Percentiles rank a stretch among this genome's conserved stretches.
phyloP scores from a whole-genome alignment of 257 asterid species.

The Nicotiana tomentosiformis region DNA sequence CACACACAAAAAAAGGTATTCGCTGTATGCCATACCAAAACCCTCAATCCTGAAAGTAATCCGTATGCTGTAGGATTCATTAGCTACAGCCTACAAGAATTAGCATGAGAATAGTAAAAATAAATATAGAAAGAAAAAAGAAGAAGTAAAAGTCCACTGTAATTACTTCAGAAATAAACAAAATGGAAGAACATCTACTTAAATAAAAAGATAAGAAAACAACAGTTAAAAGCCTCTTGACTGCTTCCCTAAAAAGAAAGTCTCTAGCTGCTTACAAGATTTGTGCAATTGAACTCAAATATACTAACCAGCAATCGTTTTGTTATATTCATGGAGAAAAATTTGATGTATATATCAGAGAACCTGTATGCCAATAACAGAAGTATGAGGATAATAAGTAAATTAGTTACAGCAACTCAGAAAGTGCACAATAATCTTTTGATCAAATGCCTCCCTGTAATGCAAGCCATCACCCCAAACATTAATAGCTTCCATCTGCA shows the following conservation, averaged over 20 bases:
- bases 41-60: too few relatives aligned
- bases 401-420: background rate
- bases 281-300: background rate
- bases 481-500: background rate
- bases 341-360: background rate
- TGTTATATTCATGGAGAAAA: background rate
- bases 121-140: too few relatives aligned
- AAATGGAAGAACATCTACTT: slow-evolving; percentile 46
- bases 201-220: slow-evolving; percentile 1
- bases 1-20: too few relatives aligned
- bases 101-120: too few relatives aligned
- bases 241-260: background rate
- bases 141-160: too few relatives aligned
- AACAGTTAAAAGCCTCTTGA: background rate
- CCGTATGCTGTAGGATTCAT: too few relatives aligned
- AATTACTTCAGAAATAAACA: too few relatives aligned
- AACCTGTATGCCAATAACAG: background rate
- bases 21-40: too few relatives aligned
- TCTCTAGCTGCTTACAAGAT: background rate
- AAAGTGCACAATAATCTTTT: background rate
- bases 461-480: background rate
- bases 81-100: too few relatives aligned
- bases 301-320: background rate
- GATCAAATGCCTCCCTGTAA: background rate
- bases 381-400: background rate